These are phyloP conservation scores for Starmerella sp. DNA, from an alignment of 805 yeast species.

Conservation along the genomic window DNA sequence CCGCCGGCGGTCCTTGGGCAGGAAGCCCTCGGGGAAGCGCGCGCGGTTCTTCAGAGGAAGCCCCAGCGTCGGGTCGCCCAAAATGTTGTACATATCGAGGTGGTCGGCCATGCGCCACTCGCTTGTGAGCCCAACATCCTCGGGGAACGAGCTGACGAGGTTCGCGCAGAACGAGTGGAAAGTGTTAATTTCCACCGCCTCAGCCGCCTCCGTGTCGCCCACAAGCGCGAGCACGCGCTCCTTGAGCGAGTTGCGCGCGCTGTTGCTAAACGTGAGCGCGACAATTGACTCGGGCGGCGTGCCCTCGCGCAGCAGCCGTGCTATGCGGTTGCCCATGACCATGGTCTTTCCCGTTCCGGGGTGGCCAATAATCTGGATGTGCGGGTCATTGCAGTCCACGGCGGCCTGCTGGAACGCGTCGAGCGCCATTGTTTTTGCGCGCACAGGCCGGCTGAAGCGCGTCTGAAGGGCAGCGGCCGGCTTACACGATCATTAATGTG, in stretches of 20 bases:
- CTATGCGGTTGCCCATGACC: conserved; percentile 71
- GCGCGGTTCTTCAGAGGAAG: not conserved
- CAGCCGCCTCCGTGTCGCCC: conserved; percentile 5
- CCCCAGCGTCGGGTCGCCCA: conserved; percentile 2
- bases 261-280: conserved; percentile 87
- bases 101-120: conserved; percentile 58
- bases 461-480: not conserved
- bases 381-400: conserved; percentile 33
- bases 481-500: conserved; percentile 1
- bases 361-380: conserved; percentile 49
- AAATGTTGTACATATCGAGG: conserved; percentile 38
- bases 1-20: not conserved
- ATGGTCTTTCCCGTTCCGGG: conserved; percentile 74
- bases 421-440: conserved; percentile 9
- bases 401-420: conserved; percentile 38
- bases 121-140: conserved; percentile 13
- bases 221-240: conserved; percentile 37
- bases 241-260: conserved; percentile 77
- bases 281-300: conserved; percentile 54
- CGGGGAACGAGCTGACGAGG: conserved; percentile 44
- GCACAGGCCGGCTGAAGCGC: too few relatives aligned
- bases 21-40: not conserved
- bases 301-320: conserved; percentile 44
- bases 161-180: conserved; percentile 54
- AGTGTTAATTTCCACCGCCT: conserved; percentile 58